phyloP scores from a whole-genome alignment of 2,329 filamentous ascomycete species.

The Neonectria punicea region DNA sequence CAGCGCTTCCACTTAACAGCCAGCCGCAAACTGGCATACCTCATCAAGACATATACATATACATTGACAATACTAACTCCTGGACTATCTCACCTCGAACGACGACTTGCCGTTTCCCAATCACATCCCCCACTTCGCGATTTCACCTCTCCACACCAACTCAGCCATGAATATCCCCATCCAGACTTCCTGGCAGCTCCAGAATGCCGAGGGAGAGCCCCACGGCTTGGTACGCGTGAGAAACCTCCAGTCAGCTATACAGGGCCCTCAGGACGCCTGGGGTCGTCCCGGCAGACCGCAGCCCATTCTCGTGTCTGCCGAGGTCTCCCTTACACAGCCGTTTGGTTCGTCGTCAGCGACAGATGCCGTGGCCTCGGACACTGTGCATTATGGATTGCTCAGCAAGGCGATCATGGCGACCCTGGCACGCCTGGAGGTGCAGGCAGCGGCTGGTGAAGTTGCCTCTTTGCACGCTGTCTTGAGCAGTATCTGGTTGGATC shows the following conservation, averaged over 20 bases:
- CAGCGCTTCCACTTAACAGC: not conserved
- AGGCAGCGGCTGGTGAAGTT: slow-evolving; percentile 3
- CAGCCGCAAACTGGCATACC: not conserved
- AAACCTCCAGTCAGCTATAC: slow-evolving; percentile 68
- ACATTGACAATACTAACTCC: no score
- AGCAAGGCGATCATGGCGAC: slow-evolving; percentile 71
- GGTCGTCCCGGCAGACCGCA: slow-evolving; percentile 68
- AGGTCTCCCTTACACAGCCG: slow-evolving; percentile 63
- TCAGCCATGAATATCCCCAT: slow-evolving; percentile 35
- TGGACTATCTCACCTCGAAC: not conserved
- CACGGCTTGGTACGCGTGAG: slow-evolving; percentile 66
- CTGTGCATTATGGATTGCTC: slow-evolving; percentile 78
- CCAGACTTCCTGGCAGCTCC: slow-evolving; percentile 39
- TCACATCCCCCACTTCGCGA: not conserved
- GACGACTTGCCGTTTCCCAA: not conserved
- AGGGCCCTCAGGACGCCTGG: slow-evolving; percentile 75
- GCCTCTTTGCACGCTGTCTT: slow-evolving; percentile 44
- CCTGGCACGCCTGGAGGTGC: slow-evolving; percentile 48
- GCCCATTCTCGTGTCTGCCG: slow-evolving; percentile 69
- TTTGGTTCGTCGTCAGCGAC: slow-evolving; percentile 68
- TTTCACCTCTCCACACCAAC: not conserved
- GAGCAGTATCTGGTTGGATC: slow-evolving; percentile 47
- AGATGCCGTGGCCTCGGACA: slow-evolving; percentile 74
- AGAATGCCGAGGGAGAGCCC: slow-evolving; percentile 41
- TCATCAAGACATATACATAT: no score